Evolutionary conservation across 495 filamentous ascomycete genomes (phyloP).

Genomic region (Rostrohypoxylon terebratum): DNA sequence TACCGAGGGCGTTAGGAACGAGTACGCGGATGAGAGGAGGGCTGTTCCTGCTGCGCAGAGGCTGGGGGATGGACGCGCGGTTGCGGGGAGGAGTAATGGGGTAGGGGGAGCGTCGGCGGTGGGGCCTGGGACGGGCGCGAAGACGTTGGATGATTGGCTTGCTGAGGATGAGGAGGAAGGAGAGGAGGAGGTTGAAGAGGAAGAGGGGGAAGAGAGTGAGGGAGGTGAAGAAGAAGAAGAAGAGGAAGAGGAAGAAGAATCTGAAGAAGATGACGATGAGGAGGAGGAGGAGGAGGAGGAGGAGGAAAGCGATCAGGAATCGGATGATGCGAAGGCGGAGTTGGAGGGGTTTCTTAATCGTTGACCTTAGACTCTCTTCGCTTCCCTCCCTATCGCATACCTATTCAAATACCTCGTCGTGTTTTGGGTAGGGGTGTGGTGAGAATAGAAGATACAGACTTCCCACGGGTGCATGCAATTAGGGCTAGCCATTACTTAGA

Average conservation of each 20-base stretch:
- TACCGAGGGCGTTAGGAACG: slow-evolving; percentile 47
- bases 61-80: slow-evolving; percentile 63
- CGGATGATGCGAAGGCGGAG: slow-evolving; percentile 51
- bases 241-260: slow-evolving; percentile 60
- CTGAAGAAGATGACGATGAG: slow-evolving; percentile 67
- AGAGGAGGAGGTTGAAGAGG: slow-evolving; percentile 35
- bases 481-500: slow-evolving; percentile 25
- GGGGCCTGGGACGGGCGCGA: slow-evolving; percentile 61
- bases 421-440: slow-evolving; percentile 1
- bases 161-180: slow-evolving; percentile 70
- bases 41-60: slow-evolving; percentile 71
- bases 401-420: neutral
- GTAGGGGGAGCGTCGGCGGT: slow-evolving; percentile 58
- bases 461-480: slow-evolving; percentile 17
- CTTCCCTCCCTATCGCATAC: neutral
- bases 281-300: slow-evolving; percentile 66
- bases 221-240: slow-evolving; percentile 55
- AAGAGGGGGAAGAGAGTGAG: slow-evolving; percentile 46
- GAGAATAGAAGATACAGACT: slow-evolving; percentile 12
- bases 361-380: slow-evolving; percentile 5
- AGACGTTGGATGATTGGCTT: slow-evolving; percentile 91
- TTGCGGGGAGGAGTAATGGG: slow-evolving; percentile 60
- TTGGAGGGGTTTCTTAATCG: slow-evolving; percentile 48
- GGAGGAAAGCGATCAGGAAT: slow-evolving; percentile 57
- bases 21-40: slow-evolving; percentile 56